Percentiles rank a stretch among this genome's conserved stretches.
Evolutionary conservation across 352 stramenopile genomes (phyloP).

Genomic region (Blastocystis sp.): DNA sequence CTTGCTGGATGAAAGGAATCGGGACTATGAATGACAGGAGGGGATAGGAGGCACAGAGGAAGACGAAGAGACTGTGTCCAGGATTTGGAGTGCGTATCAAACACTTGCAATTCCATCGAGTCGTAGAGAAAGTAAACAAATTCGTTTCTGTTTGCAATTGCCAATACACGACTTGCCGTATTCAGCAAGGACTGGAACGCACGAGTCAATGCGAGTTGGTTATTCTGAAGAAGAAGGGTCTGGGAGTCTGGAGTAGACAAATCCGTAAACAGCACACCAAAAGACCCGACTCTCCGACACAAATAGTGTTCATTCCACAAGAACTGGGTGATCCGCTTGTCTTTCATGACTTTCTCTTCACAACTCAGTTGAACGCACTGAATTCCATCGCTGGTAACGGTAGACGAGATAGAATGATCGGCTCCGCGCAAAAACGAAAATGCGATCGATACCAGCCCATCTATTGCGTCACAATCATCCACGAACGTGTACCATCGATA

Average conservation of each 20-base stretch:
- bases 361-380: too few relatives aligned
- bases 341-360: too few relatives aligned
- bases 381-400: too few relatives aligned
- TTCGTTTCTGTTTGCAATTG: background rate
- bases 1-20: background rate
- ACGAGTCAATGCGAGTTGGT: background rate
- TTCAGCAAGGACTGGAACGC: background rate
- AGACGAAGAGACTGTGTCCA: background rate
- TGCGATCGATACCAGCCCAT: too few relatives aligned
- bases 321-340: background rate
- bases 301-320: background rate
- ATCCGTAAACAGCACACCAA: background rate
- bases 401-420: too few relatives aligned
- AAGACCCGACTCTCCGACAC: background rate
- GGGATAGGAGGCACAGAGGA: background rate
- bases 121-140: slow-evolving; percentile 8
- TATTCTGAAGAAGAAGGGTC: background rate
- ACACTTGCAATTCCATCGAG: background rate
- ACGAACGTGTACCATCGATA: background rate
- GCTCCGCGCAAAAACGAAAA: too few relatives aligned
- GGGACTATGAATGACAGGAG: background rate
- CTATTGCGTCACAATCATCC: too few relatives aligned
- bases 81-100: background rate
- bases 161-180: background rate
- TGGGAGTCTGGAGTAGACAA: background rate